phyloP scores from a whole-genome alignment of 306 rosid species.

The Pterocarpus macrocarpus region DNA sequence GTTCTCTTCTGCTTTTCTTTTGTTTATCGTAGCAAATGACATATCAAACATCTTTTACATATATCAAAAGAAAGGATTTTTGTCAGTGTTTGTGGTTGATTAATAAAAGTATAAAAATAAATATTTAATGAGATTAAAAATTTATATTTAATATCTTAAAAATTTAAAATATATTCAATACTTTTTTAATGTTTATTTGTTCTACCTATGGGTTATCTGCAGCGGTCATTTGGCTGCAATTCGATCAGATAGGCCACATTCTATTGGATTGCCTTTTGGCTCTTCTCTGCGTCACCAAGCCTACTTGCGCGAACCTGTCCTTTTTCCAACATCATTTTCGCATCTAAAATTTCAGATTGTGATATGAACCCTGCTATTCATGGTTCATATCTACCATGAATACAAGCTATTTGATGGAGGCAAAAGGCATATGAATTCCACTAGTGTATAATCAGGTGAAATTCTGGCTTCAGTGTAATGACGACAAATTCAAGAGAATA shows the following conservation, averaged over 20 bases:
- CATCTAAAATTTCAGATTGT: neutral
- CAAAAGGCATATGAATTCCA: neutral
- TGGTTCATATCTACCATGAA: neutral
- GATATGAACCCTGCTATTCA: neutral
- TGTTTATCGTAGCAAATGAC: too few relatives aligned
- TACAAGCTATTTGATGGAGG: neutral
- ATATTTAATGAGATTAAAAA: too few relatives aligned
- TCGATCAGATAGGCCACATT: neutral
- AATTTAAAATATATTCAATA: too few relatives aligned
- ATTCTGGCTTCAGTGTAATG: neutral
- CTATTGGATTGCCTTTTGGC: neutral
- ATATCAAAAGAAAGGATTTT: too few relatives aligned
- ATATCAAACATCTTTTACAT: too few relatives aligned
- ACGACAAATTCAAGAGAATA: neutral
- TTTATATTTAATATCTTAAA: too few relatives aligned
- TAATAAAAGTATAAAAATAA: too few relatives aligned
- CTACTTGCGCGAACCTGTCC: neutral
- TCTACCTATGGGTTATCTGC: neutral
- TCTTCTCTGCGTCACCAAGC: neutral
- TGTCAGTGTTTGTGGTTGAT: too few relatives aligned
- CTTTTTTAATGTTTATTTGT: neutral
- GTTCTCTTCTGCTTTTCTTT: too few relatives aligned
- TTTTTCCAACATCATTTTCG: neutral
- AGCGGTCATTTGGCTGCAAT: neutral
- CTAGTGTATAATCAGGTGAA: neutral